phyloP scores from a whole-genome alignment of 2,329 filamentous ascomycete species.

The Beauveria pseudobassiana region DNA sequence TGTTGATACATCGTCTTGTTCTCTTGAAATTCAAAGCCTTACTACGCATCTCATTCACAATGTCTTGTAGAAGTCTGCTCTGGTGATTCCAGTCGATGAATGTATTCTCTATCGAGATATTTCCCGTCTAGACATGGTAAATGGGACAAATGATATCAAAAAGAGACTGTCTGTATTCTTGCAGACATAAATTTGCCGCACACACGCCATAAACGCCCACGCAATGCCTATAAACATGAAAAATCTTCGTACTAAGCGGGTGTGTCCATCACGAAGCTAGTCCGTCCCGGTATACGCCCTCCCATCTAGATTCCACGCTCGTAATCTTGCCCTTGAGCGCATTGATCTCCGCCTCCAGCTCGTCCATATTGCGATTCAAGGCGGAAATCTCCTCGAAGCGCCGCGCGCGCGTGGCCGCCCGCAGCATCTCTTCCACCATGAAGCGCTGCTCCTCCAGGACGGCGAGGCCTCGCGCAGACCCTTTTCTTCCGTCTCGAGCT shows the following conservation, averaged over 20 bases:
- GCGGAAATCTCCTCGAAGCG: slow-evolving; percentile 83
- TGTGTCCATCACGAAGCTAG: slow-evolving; percentile 11
- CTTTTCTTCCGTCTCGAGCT: slow-evolving; percentile 75
- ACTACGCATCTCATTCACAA: neutral
- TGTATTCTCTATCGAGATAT: neutral
- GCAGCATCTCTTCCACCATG: slow-evolving; percentile 80
- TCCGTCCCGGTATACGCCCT: slow-evolving; percentile 40
- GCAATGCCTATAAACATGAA: slow-evolving; percentile 10
- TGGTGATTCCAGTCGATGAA: neutral
- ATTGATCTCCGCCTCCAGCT: slow-evolving; percentile 72
- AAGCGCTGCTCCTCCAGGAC: slow-evolving; percentile 89
- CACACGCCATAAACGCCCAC: slow-evolving; percentile 9
- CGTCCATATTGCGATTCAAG: slow-evolving; percentile 71
- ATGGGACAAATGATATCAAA: neutral
- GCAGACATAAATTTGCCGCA: neutral
- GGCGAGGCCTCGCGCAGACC: slow-evolving; percentile 70
- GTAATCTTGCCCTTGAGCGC: slow-evolving; percentile 56
- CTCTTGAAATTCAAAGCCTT: neutral
- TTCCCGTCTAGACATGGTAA: neutral
- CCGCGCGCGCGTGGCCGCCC: slow-evolving; percentile 63
- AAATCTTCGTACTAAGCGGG: neutral
- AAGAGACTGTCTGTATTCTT: neutral
- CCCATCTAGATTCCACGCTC: slow-evolving; percentile 55
- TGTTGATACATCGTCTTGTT: neutral
- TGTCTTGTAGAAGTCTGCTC: neutral